These are phyloP conservation scores for Epichloe uncinata DNA, from an alignment of 2,329 filamentous ascomycete genomes.

Conservation along the genomic window DNA sequence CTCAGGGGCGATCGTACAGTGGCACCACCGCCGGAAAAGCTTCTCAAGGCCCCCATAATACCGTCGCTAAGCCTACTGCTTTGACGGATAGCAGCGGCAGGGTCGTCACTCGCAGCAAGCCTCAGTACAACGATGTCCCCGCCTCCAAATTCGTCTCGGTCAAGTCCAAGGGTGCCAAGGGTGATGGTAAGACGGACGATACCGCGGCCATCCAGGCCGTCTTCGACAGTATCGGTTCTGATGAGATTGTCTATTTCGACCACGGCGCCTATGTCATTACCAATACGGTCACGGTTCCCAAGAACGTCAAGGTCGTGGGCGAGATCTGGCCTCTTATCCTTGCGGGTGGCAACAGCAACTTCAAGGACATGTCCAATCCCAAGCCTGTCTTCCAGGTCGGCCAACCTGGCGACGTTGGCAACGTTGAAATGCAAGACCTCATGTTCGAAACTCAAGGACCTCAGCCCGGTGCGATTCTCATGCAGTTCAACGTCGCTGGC, in stretches of 20 bases:
- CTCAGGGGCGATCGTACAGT: constrained; percentile 65
- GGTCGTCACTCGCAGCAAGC: constrained; percentile 75
- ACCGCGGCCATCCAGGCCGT: constrained; percentile 71
- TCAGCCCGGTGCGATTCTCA: constrained; percentile 74
- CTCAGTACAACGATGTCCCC: constrained; percentile 63
- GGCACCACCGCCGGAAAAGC: constrained; percentile 31
- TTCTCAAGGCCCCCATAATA: constrained; percentile 43
- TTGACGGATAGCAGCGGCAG: constrained; percentile 53
- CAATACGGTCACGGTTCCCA: constrained; percentile 57
- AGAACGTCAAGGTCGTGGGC: constrained; percentile 75
- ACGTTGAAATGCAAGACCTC: constrained; percentile 77
- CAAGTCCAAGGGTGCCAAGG: constrained; percentile 70
- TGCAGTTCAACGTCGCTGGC: constrained; percentile 79
- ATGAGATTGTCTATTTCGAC: constrained; percentile 61
- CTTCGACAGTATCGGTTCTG: constrained; percentile 51
- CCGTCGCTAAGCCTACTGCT: constrained; percentile 47
- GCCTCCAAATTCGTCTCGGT: constrained; percentile 67
- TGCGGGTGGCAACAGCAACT: constrained; percentile 57
- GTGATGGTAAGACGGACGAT: constrained; percentile 79
- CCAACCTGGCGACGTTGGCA: constrained; percentile 58
- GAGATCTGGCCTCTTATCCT: constrained; percentile 88
- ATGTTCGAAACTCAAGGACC: constrained; percentile 75
- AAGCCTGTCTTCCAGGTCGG: constrained; percentile 80
- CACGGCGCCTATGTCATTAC: constrained; percentile 61
- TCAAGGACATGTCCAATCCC: constrained; percentile 62